These are phyloP conservation scores for Flaveria bidentis DNA, from an alignment of 129 eudicot genomes.

Conservation along the genomic window DNA sequence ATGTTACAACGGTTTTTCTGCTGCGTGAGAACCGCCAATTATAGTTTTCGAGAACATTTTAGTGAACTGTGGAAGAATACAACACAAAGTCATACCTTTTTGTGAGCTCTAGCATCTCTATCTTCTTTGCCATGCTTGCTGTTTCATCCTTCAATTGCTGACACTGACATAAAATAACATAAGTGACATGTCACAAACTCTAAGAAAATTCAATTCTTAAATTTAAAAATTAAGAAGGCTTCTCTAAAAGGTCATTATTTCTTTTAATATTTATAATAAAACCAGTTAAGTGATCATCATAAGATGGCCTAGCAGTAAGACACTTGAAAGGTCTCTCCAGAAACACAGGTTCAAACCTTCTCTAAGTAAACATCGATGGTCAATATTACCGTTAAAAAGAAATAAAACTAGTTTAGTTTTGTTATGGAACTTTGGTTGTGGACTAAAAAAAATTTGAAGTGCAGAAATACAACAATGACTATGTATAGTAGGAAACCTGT, in stretches of 20 bases:
- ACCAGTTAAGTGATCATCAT: background rate
- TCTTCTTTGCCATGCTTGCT: slow-evolving; percentile 71
- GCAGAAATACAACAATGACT: background rate
- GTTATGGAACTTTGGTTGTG: background rate
- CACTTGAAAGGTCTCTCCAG: no score
- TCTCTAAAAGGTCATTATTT: background rate
- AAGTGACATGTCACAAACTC: background rate
- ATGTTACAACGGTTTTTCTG: background rate
- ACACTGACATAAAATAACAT: slow-evolving; percentile 16
- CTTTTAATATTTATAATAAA: background rate
- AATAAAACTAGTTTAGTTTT: background rate
- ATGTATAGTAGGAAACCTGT: slow-evolving; percentile 45
- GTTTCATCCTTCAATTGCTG: slow-evolving; percentile 76
- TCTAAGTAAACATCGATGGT: no score
- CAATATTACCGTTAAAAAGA: no score
- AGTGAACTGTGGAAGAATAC: background rate
- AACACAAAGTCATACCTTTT: slow-evolving; percentile 50
- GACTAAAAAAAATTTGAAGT: background rate
- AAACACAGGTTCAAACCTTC: no score
- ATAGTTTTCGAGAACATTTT: background rate
- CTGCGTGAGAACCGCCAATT: background rate
- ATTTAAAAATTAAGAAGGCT: background rate
- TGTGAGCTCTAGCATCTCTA: slow-evolving; percentile 63
- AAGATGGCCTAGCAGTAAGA: no score
- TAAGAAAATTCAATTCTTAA: background rate